Evolutionary conservation across 2,329 filamentous ascomycete genomes (phyloP), one percentile per base, ranked within the genome.

Genomic region (Fusarium concolor): DNA sequence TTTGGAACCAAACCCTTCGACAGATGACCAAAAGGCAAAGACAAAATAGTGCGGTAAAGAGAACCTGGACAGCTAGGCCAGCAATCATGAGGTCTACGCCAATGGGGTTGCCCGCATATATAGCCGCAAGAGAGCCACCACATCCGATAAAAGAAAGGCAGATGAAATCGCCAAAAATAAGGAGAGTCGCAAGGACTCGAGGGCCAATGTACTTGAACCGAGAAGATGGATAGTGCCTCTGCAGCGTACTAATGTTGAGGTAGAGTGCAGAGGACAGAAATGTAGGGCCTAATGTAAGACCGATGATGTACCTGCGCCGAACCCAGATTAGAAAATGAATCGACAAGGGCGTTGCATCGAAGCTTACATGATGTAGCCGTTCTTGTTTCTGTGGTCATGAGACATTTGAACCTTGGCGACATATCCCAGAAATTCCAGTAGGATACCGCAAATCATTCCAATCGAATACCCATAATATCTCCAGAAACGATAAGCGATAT

Each of bases 241-340:
- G 49, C 8, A 52, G 49, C n/a, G 49, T 33, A 22, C 49, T 52
- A 20, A 52, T 52, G 2, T 52, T 45, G 2, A 52, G 38, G 26
- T 52, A 52, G 6, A 52, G 49, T 9, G 49, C 28, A 22, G 49
- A 52, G 2, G 49, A 52, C 11, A 52, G 49, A 33, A 52, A 52
- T 2, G 49, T 52, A 6, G 49, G 49, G 2, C 49, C 49, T 6
- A 52, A 29, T 11, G 49, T 52, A 6, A 52, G 49, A 7, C 49
- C 38, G 1, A 45, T 52, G 12, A 52, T 52, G 6, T 52, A 52
- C 38, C 49, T 52, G 4, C 3, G 11, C 18, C 11, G 26, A 26
- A 26, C 26, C 6, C 26, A 31, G 29, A 31, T 31, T 12, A 12
- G 10, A 11, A 31, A 12, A 31, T 12, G 8, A 0, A 31, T 15